These are phyloP conservation scores for Tubosaeta sp. DNA, from an alignment of 768 basidiomycete species.

Conservation along the genomic window DNA sequence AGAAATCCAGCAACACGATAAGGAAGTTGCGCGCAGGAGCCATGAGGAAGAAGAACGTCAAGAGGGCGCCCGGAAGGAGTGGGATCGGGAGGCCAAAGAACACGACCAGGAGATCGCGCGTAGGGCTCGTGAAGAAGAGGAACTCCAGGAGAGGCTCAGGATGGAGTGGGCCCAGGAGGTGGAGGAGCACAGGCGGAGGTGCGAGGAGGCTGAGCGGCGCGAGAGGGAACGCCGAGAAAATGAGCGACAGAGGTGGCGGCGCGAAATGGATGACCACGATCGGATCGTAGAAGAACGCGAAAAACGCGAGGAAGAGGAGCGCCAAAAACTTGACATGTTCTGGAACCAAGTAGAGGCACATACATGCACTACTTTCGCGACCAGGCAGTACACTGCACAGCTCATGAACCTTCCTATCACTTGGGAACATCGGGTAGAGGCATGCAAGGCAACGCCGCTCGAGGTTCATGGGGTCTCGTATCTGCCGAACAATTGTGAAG, in stretches of 20 bases:
- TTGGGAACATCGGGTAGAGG: slow-evolving; percentile 17
- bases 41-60: slow-evolving; percentile 8
- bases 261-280: slow-evolving; percentile 11
- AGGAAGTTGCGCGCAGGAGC: neutral
- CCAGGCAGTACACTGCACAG: slow-evolving; percentile 27
- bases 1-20: neutral
- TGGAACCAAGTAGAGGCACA: slow-evolving; percentile 18
- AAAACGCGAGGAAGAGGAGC: slow-evolving; percentile 21
- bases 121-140: slow-evolving; percentile 1
- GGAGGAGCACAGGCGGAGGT: slow-evolving; percentile 1
- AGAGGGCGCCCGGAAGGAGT: slow-evolving; percentile 1
- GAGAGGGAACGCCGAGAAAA: slow-evolving; percentile 1
- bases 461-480: slow-evolving; percentile 19
- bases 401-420: slow-evolving; percentile 26
- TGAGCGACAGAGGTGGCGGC: slow-evolving; percentile 8
- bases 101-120: neutral
- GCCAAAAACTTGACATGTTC: slow-evolving; percentile 20
- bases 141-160: slow-evolving; percentile 2
- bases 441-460: slow-evolving; percentile 20
- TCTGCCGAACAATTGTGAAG: slow-evolving; percentile 22
- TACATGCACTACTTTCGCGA: slow-evolving; percentile 25
- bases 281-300: slow-evolving; percentile 11
- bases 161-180: slow-evolving; percentile 6
- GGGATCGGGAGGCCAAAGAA: slow-evolving; percentile 2
- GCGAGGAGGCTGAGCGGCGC: slow-evolving; percentile 3